Conservation (phyloP, 139 green algal species). For the Diplosphaera chodatii region DNA sequence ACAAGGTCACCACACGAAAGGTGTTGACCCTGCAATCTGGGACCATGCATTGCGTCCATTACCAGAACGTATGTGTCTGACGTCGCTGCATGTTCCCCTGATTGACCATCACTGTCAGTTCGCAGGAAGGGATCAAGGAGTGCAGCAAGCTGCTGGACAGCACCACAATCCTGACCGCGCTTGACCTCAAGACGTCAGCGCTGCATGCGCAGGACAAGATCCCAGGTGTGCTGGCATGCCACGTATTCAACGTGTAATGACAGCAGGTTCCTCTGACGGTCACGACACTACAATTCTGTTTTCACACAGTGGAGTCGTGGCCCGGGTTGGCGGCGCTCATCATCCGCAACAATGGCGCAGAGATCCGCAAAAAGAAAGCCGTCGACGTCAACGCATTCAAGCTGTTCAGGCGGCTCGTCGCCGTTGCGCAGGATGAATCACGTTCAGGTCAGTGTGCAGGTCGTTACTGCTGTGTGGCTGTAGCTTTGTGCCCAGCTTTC, state of each 20-base stretch:
- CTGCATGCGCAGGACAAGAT: conserved; percentile 17
- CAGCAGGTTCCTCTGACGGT: too few species aligned
- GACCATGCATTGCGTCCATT: too few species aligned
- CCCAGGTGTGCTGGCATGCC: too few species aligned
- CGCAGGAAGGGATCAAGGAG: conserved; percentile 43
- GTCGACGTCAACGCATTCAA: conserved; percentile 23
- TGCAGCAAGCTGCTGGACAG: conserved; percentile 39
- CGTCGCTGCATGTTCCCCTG: too few species aligned
- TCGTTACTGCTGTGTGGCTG: too few species aligned
- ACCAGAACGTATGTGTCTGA: background rate
- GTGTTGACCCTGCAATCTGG: too few species aligned
- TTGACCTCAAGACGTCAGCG: conserved; percentile 34
- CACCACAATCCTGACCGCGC: conserved; percentile 7
- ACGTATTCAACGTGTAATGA: too few species aligned
- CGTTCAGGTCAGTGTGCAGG: conserved; percentile 14
- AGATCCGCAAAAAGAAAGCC: conserved; percentile 22
- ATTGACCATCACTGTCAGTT: too few species aligned
- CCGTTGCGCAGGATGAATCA: conserved; percentile 31
- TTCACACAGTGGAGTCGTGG: conserved; percentile 23
- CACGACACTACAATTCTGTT: background rate
- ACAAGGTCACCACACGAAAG: conserved; percentile 16
- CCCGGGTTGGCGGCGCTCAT: conserved; percentile 24
- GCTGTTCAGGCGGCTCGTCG: conserved; percentile 23
- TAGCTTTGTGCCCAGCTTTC: too few species aligned
- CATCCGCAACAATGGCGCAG: background rate